Base-by-base conservation (phyloP, 495 filamentous ascomycete genomes). In the Hypoxylon crocopeplum region DNA sequence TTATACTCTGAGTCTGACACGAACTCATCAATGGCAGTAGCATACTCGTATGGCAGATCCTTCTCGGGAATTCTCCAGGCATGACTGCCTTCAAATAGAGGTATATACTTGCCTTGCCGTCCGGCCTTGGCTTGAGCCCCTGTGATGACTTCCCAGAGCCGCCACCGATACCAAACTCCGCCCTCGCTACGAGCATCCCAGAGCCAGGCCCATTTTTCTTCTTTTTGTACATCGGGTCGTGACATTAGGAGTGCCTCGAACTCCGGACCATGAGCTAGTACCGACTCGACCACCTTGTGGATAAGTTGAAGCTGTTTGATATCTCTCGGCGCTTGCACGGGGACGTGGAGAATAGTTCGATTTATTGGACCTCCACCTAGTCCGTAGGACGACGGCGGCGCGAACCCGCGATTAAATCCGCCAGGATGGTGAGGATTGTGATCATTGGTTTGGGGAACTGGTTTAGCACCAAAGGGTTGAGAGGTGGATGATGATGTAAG, bases 161-260 rank as follows among this genome's bases (percentile, higher is more conserved):
- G 88, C 89, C 91, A 97, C 12, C 93, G 85, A 72, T 96, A 97
- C 76, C 89, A 97, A 3, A 93, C 82, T 5, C 89, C 90, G 5
- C 86, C 88, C 44, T 85, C 73, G 62, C 89, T 91, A 41, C 91
- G 80, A 21, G 93, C 79, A 72, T 99, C 89, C 88, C 89, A 99
- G 2, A 99, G 72, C 89, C 91, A 99, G 0, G 91, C 89, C 86
- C 92, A 99, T 67, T 87, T 92, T 62, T 93, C 88, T 30, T 96
- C 89, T 19, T 74, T 78, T 59, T 93, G 90, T 1, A 97, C 88
- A 30, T 88, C 84, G 0, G 85, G 86, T 13, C 87, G 79, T 29
- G 83, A 88, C 94, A 98, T 97, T 2, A 99, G 82, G 1, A 96
- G 79, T 3, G 93, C 93, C 67, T 99, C 94, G 50, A 97, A 96